Percentiles rank a stretch among this genome's conserved stretches.
Evolutionary conservation across 139 green algal species (phyloP).

Genomic region (Ettlia oleoabundans): DNA sequence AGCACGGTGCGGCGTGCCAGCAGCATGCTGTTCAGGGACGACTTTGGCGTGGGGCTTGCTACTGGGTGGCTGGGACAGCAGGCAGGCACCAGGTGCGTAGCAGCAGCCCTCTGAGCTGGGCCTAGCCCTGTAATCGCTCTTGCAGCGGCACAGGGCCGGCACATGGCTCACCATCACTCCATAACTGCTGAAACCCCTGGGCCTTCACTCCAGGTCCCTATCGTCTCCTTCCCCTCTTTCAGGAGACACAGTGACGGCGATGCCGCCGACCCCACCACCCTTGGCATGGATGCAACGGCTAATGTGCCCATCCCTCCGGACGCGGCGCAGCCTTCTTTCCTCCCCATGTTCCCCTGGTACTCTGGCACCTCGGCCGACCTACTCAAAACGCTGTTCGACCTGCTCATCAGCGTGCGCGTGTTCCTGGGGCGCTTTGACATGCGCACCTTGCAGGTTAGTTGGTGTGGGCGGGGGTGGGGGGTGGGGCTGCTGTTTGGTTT

Average conservation of each 20-base stretch:
- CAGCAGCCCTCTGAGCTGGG: not conserved
- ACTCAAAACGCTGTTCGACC: conserved; percentile 85
- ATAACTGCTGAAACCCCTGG: no score
- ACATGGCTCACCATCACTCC: no score
- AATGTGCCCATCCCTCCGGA: conserved; percentile 22
- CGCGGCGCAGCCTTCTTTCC: conserved; percentile 57
- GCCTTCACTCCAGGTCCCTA: no score
- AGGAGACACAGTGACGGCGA: no score
- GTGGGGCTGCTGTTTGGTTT: no score
- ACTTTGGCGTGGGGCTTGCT: conserved; percentile 32
- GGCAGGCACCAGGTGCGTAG: not conserved
- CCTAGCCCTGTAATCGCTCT: no score
- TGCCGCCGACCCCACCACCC: not conserved
- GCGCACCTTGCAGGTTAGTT: conserved; percentile 90
- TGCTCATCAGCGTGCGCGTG: conserved; percentile 85
- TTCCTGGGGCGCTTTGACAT: conserved; percentile 93
- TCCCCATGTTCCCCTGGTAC: conserved; percentile 91
- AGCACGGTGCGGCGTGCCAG: conserved; percentile 15
- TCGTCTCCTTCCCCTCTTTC: no score
- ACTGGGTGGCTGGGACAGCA: conserved; percentile 1
- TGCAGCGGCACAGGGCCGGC: no score
- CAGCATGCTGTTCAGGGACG: conserved; percentile 37
- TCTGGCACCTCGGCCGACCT: conserved; percentile 87
- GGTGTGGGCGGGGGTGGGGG: not conserved
- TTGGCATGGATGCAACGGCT: no score